Conservation (phyloP, 1,284 basidiomycete species). For the Malassezia psittaci region DNA sequence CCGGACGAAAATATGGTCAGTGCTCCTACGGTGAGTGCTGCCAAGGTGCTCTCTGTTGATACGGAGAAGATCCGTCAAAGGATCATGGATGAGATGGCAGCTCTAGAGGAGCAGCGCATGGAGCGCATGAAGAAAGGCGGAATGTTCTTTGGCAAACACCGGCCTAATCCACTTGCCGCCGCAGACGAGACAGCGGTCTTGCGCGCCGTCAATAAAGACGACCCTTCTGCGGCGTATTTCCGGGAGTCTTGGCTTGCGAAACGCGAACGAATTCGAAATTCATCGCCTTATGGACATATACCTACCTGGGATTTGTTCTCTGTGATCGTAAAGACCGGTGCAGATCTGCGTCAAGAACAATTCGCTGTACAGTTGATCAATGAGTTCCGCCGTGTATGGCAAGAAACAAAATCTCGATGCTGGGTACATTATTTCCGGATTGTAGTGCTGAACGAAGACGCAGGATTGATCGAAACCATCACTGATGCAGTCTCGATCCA, state of each 20-base stretch:
- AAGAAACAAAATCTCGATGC: conserved; percentile 53
- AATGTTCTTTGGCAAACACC: conserved; percentile 16
- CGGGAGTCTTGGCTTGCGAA: conserved; percentile 90
- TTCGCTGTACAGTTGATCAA: conserved; percentile 87
- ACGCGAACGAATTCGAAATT: conserved; percentile 83
- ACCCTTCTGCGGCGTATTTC: conserved; percentile 79
- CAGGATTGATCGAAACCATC: conserved; percentile 58
- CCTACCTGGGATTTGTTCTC: conserved; percentile 72
- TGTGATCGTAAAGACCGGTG: conserved; percentile 96
- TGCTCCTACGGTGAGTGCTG: conserved; percentile 10
- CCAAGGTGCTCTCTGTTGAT: conserved; percentile 31
- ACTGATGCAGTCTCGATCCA: conserved; percentile 96
- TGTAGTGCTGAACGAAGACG: conserved; percentile 81
- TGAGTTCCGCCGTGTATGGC: conserved; percentile 88
- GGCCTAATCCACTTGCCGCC: conserved; percentile 59
- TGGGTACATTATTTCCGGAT: conserved; percentile 59
- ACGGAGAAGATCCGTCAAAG: conserved; percentile 73
- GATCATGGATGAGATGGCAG: conserved; percentile 98
- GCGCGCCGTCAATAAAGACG: conserved; percentile 86
- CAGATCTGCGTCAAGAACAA: conserved; percentile 92
- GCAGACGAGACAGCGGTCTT: conserved; percentile 63
- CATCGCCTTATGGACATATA: conserved; percentile 89
- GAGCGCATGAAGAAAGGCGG: conserved; percentile 69
- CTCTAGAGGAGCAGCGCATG: conserved; percentile 92
- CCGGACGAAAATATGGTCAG: background rate